Conservation (phyloP, 768 basidiomycete species). For the Podaxis sp. region DNA sequence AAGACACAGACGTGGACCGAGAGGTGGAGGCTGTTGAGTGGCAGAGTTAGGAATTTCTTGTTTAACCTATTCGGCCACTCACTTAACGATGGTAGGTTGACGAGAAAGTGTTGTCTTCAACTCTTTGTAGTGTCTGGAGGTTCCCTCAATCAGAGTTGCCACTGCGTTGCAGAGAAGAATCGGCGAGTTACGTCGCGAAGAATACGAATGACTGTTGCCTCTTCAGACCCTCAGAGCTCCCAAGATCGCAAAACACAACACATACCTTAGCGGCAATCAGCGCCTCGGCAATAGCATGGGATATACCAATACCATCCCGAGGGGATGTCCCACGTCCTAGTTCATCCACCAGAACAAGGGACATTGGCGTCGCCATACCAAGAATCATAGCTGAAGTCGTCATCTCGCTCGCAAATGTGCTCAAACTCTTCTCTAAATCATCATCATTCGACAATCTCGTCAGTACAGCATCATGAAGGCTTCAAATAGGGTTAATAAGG, state of each 20-base stretch:
- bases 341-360: slow-evolving; percentile 89
- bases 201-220: slow-evolving; percentile 72
- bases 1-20: slow-evolving; percentile 61
- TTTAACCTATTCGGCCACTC: slow-evolving; percentile 24
- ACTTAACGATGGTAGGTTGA: slow-evolving; percentile 83
- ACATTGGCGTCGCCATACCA: slow-evolving; percentile 67
- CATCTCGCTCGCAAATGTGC: slow-evolving; percentile 97
- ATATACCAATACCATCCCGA: slow-evolving; percentile 76
- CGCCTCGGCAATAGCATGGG: slow-evolving; percentile 81
- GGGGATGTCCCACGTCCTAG: slow-evolving; percentile 91
- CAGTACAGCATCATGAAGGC: slow-evolving; percentile 81
- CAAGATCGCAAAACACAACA: slow-evolving; percentile 2
- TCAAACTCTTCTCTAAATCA: slow-evolving; percentile 83
- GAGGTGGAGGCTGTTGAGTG: slow-evolving; percentile 67
- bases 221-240: slow-evolving; percentile 7
- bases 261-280: slow-evolving; percentile 71
- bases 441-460: slow-evolving; percentile 94
- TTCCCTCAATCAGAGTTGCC: slow-evolving; percentile 5
- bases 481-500: slow-evolving; percentile 24
- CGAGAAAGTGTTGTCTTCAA: slow-evolving; percentile 72
- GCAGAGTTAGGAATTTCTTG: background rate
- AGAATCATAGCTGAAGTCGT: slow-evolving; percentile 88
- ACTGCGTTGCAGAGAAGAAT: background rate
- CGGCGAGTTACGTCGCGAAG: slow-evolving; percentile 74
- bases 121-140: slow-evolving; percentile 73